Conservation (phyloP, 305 asterid species). For the Solanum hybrid region DNA sequence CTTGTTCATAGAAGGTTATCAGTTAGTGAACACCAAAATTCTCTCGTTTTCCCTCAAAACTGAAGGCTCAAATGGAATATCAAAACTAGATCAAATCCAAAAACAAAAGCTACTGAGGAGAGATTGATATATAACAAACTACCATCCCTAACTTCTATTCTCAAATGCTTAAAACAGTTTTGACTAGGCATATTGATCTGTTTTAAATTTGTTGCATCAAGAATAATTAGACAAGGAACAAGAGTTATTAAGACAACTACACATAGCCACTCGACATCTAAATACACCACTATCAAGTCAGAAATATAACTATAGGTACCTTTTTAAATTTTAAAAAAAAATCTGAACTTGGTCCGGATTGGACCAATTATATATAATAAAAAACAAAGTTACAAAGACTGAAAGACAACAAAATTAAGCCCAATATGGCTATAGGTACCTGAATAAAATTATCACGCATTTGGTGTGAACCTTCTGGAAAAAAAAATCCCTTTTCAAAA, state of each 20-base stretch:
- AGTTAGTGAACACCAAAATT: background rate
- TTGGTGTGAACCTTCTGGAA: background rate
- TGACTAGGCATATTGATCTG: background rate
- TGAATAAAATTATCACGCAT: background rate
- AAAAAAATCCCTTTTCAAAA: background rate
- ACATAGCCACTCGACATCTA: background rate
- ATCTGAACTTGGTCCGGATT: background rate
- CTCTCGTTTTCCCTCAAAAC: background rate
- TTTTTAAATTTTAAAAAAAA: background rate
- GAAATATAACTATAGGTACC: background rate
- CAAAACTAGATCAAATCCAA: constrained; percentile 5
- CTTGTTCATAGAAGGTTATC: background rate
- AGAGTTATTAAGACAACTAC: background rate
- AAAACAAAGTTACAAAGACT: background rate
- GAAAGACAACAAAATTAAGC: background rate
- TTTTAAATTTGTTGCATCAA: background rate
- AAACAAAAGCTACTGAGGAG: background rate
- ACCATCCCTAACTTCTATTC: background rate
- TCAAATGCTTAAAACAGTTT: background rate
- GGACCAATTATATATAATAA: background rate
- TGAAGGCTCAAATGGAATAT: background rate
- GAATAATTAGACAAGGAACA: background rate
- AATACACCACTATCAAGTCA: background rate
- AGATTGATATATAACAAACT: background rate
- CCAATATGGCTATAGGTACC: background rate